Base-by-base conservation (phyloP, 148 eudicot species). In the Amaranthus palmeri region DNA sequence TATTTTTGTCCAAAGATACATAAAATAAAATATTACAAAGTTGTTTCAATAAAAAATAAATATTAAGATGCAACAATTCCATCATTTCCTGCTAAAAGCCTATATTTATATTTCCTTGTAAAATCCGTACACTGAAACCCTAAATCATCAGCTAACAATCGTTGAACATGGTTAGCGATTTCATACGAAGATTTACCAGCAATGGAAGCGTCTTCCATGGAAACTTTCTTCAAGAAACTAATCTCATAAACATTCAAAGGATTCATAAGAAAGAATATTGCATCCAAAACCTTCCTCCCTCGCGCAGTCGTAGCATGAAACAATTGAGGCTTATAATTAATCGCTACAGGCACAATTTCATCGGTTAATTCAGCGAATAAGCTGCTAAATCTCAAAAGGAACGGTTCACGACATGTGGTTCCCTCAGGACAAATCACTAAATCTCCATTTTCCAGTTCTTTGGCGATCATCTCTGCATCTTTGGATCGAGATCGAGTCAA, bases 281-380 rank as follows among this genome's bases (percentile, higher is more conserved):
- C 71, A 74, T 86, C 90, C 82, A 86, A 61, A 2, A 63, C 76
- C 61, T 86, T 82, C 81, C 81, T 80, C 3, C 88, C 90, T 7
- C 86, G 54, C 0, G 83, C 84, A 0, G 87, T 87, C 6, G 83
- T 82, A 10, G 78, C 77, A 54, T 87, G 78, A 53, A 87, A 84
- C n/a, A 84, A 65, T 44, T 72, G 65, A 11, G 79, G 65, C 73
- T 73, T 44, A 17, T n/a, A 68, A 15, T 81, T 65, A 44, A 81
- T 51, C 4, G 80, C 83, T 4, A 81, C 80, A 5, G 74, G 85
- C 10, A 83, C 83, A 0, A 83, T 76, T 25, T 17, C 50, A 13
- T 83, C 83, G 1, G 80, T 83, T 36, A 83, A 51, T 70, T 83
- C 85, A 4, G 85, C 78, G 56, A 83, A 83, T 2, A 83, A 66